Evolutionary conservation across 2,329 filamentous ascomycete genomes (phyloP).

Genomic region (Cercospora zeina): DNA sequence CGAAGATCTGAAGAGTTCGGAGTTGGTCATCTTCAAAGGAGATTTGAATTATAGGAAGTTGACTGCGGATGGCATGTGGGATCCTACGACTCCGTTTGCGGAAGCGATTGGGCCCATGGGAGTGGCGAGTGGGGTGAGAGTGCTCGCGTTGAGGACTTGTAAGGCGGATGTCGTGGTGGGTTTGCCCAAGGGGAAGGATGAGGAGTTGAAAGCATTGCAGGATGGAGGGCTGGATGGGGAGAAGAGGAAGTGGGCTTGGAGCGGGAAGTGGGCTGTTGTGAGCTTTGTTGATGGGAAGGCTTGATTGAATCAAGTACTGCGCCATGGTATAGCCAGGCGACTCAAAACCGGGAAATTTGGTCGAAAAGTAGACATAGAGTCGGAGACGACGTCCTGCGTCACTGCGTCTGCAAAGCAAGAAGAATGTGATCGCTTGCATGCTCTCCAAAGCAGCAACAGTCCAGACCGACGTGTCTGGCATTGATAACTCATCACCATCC

Average conservation of each 20-base stretch:
- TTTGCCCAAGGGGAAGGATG: constrained; percentile 77
- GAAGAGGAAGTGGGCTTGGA: constrained; percentile 88
- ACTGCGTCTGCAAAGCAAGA: neutral
- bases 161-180: constrained; percentile 96
- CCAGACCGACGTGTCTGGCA: neutral
- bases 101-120: constrained; percentile 85
- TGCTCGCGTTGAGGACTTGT: constrained; percentile 86
- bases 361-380: neutral
- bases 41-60: constrained; percentile 96
- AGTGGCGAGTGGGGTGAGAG: constrained; percentile 73
- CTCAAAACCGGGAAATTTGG: neutral
- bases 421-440: neutral
- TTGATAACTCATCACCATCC: neutral
- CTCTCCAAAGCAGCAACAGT: neutral
- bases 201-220: constrained; percentile 68
- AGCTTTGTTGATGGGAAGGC: constrained; percentile 73
- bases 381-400: neutral
- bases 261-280: constrained; percentile 92
- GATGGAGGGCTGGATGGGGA: constrained; percentile 69
- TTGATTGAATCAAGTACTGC: too few species aligned
- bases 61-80: constrained; percentile 84
- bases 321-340: neutral
- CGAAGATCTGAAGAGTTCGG: constrained; percentile 76
- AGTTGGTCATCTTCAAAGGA: constrained; percentile 94
- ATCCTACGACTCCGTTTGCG: constrained; percentile 80